Base-by-base conservation (phyloP, 495 filamentous ascomycete genomes). In the Cairneyella variabilis region DNA sequence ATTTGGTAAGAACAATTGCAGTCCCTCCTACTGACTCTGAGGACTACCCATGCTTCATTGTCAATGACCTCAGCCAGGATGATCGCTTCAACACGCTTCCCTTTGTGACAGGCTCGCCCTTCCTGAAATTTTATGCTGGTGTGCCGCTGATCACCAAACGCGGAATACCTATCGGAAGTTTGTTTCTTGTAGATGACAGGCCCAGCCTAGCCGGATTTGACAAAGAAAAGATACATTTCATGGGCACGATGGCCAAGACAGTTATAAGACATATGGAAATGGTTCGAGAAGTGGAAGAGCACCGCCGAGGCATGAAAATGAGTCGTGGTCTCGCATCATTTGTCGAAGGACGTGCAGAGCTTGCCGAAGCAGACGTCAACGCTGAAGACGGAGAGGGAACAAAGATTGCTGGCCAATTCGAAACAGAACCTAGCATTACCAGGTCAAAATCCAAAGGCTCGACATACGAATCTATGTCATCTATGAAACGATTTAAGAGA, bases 81-180 rank as follows among this genome's bases (percentile, higher is more conserved):
- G 70, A 70, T 8, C 63, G 66, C 3, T 83, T 79, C 58, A 69
- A 69, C 46, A 53, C 71, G 45, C 64, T 71, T 39, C 56, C 68
- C 1, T 72, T 72, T 53, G 69, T 79, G 27, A 47, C 56, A 20
- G 63, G 61, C 20, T 66, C 72, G 73, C 67, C 78, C 1, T 54
- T 67, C 40, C 63, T 74, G 37, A 70, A 65, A 16, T 88, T 84
- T 63, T 88, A 87, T 55, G 81, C 80, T 6, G 83, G 79, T 12
- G 81, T 83, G 1, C 83, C 84, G 0, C 74, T 92, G 22, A 77
- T 83, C 3, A 88, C 84, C 0, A 80, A 78, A 4, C 76, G 74
- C 10, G 84, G 82, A 9, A 79, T 88, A 60, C 83, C 84, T 22
- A 84, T 91, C 57, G 88, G 88, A 21, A 84, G 79, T 16, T 73